These are phyloP conservation scores for Talaromyces verruculosus DNA, from an alignment of 2,329 filamentous ascomycete genomes.

Conservation along the genomic window DNA sequence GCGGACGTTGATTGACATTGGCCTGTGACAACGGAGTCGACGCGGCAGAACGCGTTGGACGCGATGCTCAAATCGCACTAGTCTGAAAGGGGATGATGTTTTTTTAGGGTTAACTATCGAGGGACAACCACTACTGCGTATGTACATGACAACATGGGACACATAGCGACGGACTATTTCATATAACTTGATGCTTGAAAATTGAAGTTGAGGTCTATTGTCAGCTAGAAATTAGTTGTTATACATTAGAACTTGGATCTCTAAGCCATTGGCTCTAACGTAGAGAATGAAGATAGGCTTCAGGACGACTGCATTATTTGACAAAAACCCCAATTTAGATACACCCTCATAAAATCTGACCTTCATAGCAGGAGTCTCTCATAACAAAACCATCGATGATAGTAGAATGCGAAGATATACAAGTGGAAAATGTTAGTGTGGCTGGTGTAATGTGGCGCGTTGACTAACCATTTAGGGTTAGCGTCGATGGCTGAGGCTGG, in stretches of 20 bases:
- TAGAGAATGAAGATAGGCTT: neutral
- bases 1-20: neutral
- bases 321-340: neutral
- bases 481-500: slow-evolving; percentile 8
- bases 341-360: no score
- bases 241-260: neutral
- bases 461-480: slow-evolving; percentile 15
- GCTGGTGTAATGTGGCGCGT: slow-evolving; percentile 13
- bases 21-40: slow-evolving; percentile 2
- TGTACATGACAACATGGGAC: no score
- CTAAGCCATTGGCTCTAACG: neutral
- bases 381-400: neutral
- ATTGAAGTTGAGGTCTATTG: neutral
- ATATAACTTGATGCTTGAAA: neutral
- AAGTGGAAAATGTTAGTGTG: neutral
- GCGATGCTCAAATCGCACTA: slow-evolving; percentile 13
- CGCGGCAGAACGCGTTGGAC: slow-evolving; percentile 19
- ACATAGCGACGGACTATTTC: no score
- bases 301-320: neutral
- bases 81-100: slow-evolving; percentile 3
- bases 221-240: neutral
- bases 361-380: neutral
- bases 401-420: neutral
- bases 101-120: neutral
- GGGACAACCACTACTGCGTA: neutral